Evolutionary conservation across 129 eudicot species (phyloP).

Genomic region (Pseudognaphalium luteoalbum): DNA sequence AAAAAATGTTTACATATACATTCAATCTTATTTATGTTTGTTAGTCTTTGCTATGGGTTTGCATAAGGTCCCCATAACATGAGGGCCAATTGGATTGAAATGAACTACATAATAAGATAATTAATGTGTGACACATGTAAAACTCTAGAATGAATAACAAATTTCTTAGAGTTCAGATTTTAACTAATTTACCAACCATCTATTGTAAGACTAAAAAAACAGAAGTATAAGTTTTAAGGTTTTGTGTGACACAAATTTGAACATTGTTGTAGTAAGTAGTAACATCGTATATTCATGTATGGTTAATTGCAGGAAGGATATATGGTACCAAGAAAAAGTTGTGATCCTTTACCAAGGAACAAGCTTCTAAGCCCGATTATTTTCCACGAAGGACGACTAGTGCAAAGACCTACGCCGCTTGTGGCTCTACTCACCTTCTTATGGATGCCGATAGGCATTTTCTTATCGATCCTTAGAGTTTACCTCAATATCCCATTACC

Average conservation of each 20-base stretch:
- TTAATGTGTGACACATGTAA: conserved; percentile 24
- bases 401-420: conserved; percentile 73
- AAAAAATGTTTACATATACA: neutral
- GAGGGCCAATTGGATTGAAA: conserved; percentile 9
- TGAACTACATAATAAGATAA: conserved; percentile 6
- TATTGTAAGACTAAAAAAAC: neutral
- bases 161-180: neutral
- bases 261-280: neutral
- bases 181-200: neutral
- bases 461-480: conserved; percentile 61
- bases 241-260: neutral
- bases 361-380: conserved; percentile 72
- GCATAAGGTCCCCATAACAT: conserved; percentile 23
- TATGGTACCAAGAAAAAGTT: conserved; percentile 58
- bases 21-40: conserved; percentile 9
- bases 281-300: neutral
- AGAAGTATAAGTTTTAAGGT: neutral
- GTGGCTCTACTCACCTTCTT: conserved; percentile 65
- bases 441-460: conserved; percentile 82
- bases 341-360: conserved; percentile 58
- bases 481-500: conserved; percentile 69
- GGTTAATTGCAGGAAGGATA: conserved; percentile 68
- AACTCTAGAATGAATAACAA: neutral
- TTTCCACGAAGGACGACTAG: conserved; percentile 88
- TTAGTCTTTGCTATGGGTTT: conserved; percentile 9